Base-by-base conservation (phyloP, 805 yeast genomes). In the Candida hungchunana region DNA sequence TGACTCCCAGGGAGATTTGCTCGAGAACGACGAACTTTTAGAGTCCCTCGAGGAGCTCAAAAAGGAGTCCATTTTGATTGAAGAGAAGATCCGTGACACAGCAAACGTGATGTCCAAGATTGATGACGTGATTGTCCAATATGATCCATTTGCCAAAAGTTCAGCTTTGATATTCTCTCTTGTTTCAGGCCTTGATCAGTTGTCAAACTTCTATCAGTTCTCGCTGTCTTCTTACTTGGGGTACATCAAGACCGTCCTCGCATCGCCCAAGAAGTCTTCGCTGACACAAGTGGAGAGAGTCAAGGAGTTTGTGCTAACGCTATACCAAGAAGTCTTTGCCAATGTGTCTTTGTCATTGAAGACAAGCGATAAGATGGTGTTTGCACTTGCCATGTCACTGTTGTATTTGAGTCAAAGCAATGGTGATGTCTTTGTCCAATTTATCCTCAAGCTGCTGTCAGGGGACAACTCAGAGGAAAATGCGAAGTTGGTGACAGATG, bases 21-120 rank as follows among this genome's bases (percentile, higher is more conserved):
- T 89, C 21, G 95, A 87, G 6, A 77, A 82, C 54, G 78, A 77
- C 35, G 66, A 61, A 0, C 58, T 88, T 3, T 54, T 84, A 13
- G 59, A 65, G 5, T 74, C 81, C 2, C 62, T 89, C 32, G 93
- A 83, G 47, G 55, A 50, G 1, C 59, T 90, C 34, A 89, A 90
- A 51, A 41, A 53, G 1, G 88, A 88, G 46, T 65, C 94, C 0
- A 46, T 43, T 0, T 67, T 69, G 13, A 69, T 86, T 12, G 71
- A 73, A 24, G 37, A 37, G 2, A 78, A 80, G 51, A 66, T 83
- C 39, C 47, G 43, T 2, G 79, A 79, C 36, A 74, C 89, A 0
- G 63, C 64, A 3, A 50, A 51, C 6, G 73, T 86, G 4, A 72
- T 86, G 66, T 56, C 46, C 1, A 65, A 71, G 4, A 74, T 85